Percentiles rank a stretch among this genome's conserved stretches.
Evolutionary conservation across 2,329 filamentous ascomycete species (phyloP).

Genomic region (Ascochyta lentis): DNA sequence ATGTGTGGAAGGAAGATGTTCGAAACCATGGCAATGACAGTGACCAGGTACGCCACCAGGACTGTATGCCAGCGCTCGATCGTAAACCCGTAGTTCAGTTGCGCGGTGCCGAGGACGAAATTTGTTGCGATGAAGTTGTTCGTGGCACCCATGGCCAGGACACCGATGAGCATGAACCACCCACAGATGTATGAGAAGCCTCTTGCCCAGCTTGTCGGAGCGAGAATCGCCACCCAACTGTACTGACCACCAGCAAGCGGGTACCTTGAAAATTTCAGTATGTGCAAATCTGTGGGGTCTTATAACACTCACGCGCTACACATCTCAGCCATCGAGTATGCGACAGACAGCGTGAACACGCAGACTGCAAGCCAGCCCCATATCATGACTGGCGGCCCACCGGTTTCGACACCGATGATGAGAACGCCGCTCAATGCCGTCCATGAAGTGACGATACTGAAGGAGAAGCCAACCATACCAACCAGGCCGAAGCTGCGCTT

Average conservation of each 20-base stretch:
- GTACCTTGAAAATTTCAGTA: slow-evolving; percentile 43
- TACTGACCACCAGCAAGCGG: slow-evolving; percentile 65
- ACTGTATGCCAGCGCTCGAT: slow-evolving; percentile 65
- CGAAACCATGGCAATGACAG: slow-evolving; percentile 52
- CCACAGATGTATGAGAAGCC: slow-evolving; percentile 50
- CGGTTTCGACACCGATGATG: slow-evolving; percentile 62
- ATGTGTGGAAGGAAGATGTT: slow-evolving; percentile 61
- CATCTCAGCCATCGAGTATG: slow-evolving; percentile 65
- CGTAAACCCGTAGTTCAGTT: slow-evolving; percentile 58
- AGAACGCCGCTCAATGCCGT: slow-evolving; percentile 63
- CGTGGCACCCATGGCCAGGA: slow-evolving; percentile 61
- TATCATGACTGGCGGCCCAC: slow-evolving; percentile 65
- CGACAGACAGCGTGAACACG: slow-evolving; percentile 59
- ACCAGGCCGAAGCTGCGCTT: slow-evolving; percentile 62
- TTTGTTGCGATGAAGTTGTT: slow-evolving; percentile 63
- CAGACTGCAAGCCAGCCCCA: slow-evolving; percentile 64
- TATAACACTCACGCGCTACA: slow-evolving; percentile 52
- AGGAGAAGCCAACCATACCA: slow-evolving; percentile 66
- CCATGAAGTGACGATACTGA: slow-evolving; percentile 66
- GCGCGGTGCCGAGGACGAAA: slow-evolving; percentile 62
- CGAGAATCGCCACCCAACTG: slow-evolving; percentile 64
- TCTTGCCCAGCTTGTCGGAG: slow-evolving; percentile 52
- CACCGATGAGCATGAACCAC: slow-evolving; percentile 48
- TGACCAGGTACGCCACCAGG: slow-evolving; percentile 59
- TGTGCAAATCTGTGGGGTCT: not conserved